Evolutionary conservation across 768 basidiomycete genomes (phyloP).

Genomic region (Mycena venus): DNA sequence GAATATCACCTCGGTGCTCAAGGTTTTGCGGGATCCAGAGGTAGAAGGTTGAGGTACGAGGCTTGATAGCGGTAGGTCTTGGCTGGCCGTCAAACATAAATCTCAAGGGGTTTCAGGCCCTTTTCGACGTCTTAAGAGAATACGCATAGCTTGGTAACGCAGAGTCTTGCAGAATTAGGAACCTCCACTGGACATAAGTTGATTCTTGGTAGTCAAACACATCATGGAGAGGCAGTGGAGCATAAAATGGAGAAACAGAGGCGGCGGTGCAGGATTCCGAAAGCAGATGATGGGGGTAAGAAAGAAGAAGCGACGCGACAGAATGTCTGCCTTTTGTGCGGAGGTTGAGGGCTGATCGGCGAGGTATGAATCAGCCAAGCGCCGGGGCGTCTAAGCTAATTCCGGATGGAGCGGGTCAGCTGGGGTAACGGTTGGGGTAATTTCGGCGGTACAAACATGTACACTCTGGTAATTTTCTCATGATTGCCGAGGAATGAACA

Average conservation of each 20-base stretch:
- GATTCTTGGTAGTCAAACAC: neutral
- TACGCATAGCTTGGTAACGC: neutral
- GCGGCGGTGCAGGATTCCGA: neutral
- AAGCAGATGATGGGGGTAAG: no score
- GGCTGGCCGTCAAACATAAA: neutral
- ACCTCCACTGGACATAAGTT: neutral
- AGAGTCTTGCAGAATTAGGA: neutral
- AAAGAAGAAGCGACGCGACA: no score
- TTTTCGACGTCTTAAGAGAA: neutral
- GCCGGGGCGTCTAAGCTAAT: no score
- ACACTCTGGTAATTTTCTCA: no score
- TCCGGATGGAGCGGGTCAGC: no score
- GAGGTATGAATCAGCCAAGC: no score
- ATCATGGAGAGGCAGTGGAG: neutral
- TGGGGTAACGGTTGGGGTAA: no score
- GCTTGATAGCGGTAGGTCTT: neutral
- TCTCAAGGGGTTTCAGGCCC: neutral
- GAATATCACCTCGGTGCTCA: neutral
- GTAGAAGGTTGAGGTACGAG: neutral
- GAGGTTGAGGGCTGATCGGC: no score
- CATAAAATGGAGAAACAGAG: neutral
- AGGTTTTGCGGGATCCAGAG: neutral
- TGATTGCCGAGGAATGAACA: no score
- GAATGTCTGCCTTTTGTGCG: no score
- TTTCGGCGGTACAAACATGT: no score